These are phyloP conservation scores for Saturnispora serradocipensis DNA, from an alignment of 805 yeast genomes.

Conservation along the genomic window DNA sequence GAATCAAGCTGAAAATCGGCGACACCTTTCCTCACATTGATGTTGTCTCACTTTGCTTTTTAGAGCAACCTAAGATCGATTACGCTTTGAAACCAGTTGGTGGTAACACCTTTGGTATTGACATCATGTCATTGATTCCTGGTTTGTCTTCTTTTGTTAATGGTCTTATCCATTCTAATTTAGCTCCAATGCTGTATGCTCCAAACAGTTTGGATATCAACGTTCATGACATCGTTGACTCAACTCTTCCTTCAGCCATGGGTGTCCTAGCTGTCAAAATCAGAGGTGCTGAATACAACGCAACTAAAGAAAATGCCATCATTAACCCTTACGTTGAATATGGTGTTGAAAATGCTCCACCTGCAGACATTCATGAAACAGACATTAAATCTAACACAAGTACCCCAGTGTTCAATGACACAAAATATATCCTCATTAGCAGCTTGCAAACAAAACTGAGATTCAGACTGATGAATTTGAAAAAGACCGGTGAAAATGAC, in stretches of 20 bases:
- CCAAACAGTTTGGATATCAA: conserved; percentile 73
- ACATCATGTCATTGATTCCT: conserved; percentile 76
- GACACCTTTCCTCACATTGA: conserved; percentile 72
- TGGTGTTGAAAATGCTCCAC: conserved; percentile 29
- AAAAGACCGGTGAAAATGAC: conserved; percentile 44
- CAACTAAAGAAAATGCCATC: conserved; percentile 22
- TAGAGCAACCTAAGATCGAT: conserved; percentile 73
- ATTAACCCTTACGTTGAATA: conserved; percentile 40
- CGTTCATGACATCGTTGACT: conserved; percentile 61
- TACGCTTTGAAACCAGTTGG: conserved; percentile 80
- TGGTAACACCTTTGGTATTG: conserved; percentile 81
- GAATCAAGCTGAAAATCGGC: conserved; percentile 51
- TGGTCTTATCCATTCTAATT: conserved; percentile 55
- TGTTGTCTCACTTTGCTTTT: conserved; percentile 57
- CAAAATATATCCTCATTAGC: conserved; percentile 49
- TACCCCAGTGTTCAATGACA: conserved; percentile 60
- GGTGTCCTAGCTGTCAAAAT: conserved; percentile 63
- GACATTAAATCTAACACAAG: conserved; percentile 47
- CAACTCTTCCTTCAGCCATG: conserved; percentile 53
- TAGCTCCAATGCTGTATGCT: conserved; percentile 72
- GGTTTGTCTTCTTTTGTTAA: conserved; percentile 70
- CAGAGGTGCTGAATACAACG: conserved; percentile 42
- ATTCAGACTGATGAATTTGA: conserved; percentile 45
- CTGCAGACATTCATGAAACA: conserved; percentile 31
- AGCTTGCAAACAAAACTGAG: conserved; percentile 47